These are phyloP conservation scores for Corynascus novoguineensis DNA, from an alignment of 495 filamentous ascomycete species.

Conservation along the genomic window DNA sequence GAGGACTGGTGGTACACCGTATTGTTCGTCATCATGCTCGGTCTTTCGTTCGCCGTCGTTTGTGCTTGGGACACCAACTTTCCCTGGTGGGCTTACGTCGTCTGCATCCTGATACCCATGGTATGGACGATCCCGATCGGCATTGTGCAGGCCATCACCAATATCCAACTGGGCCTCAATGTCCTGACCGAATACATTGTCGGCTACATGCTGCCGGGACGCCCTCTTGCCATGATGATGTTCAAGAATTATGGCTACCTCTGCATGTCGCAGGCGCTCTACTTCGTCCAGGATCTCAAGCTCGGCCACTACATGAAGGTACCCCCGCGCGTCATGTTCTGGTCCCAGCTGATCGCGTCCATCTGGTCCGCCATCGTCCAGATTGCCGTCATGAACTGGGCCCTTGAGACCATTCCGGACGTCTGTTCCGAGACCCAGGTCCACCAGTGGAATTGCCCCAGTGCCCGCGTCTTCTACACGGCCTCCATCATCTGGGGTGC, in stretches of 20 bases:
- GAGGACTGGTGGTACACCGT: conserved; percentile 52
- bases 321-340: conserved; percentile 60
- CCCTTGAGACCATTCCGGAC: conserved; percentile 54
- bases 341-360: conserved; percentile 59
- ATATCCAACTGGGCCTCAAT: conserved; percentile 62
- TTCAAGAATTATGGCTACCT: conserved; percentile 72
- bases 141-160: conserved; percentile 60
- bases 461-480: conserved; percentile 60
- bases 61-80: conserved; percentile 60
- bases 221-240: conserved; percentile 58
- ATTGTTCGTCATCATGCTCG: conserved; percentile 41
- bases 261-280: conserved; percentile 52
- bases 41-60: conserved; percentile 46
- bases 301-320: conserved; percentile 69
- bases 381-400: conserved; percentile 61
- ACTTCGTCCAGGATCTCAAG: conserved; percentile 47
- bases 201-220: conserved; percentile 62
- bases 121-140: conserved; percentile 52
- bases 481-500: conserved; percentile 50
- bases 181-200: conserved; percentile 65
- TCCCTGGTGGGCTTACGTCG: conserved; percentile 59
- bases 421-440: conserved; percentile 54
- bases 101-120: conserved; percentile 53
- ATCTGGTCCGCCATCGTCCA: conserved; percentile 61
- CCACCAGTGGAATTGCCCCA: conserved; percentile 58